Conservation (phyloP, 805 yeast species). For the Wickerhamiella azyma region DNA sequence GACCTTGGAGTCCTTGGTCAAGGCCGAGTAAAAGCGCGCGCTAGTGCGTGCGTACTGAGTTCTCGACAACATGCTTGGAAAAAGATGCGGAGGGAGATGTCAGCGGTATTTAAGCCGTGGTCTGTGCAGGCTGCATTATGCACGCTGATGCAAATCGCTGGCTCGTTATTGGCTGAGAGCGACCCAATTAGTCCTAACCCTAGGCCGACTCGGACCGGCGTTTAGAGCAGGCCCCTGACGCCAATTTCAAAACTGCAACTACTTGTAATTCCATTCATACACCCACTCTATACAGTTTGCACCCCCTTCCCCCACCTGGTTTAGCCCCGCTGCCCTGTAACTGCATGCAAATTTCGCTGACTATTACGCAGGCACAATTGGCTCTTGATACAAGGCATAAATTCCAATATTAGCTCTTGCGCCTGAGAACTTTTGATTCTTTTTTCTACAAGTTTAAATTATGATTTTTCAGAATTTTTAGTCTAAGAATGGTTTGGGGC, state of each 20-base stretch:
- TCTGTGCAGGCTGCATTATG: constrained; percentile 7
- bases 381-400: too few relatives aligned
- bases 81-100: neutral
- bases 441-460: too few relatives aligned
- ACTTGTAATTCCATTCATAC: neutral
- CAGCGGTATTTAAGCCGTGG: constrained; percentile 8
- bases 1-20: constrained; percentile 59
- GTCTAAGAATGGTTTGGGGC: neutral
- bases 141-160: constrained; percentile 6
- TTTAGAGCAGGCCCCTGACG: neutral
- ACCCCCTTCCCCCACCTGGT: neutral
- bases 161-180: constrained; percentile 2
- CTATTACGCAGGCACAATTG: too few relatives aligned
- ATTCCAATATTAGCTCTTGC: too few relatives aligned
- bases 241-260: too few relatives aligned
- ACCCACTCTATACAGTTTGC: neutral
- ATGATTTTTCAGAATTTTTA: neutral
- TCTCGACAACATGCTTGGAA: constrained; percentile 11
- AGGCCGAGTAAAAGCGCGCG: constrained; percentile 19
- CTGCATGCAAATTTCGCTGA: neutral
- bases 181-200: constrained; percentile 7
- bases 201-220: constrained; percentile 10
- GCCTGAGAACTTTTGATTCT: too few relatives aligned
- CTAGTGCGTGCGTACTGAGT: constrained; percentile 10
- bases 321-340: neutral